phyloP scores from a whole-genome alignment of 495 filamentous ascomycete genomes.

The Platismatia glauca region DNA sequence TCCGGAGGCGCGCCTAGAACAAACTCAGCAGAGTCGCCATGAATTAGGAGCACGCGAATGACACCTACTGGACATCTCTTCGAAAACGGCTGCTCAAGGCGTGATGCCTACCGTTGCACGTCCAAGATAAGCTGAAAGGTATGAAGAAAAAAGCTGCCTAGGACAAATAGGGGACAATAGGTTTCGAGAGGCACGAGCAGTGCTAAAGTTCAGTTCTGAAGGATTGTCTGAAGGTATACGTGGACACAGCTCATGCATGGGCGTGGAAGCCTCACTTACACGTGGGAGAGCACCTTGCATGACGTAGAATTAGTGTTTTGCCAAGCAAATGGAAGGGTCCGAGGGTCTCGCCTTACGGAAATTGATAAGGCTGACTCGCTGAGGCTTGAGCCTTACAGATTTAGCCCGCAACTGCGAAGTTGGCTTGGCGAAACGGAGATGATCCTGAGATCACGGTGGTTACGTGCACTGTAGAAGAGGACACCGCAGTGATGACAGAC shows the following conservation, averaged over 20 bases:
- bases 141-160: not conserved
- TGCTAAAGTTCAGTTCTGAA: not conserved
- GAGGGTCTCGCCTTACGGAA: not conserved
- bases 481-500: too few species aligned
- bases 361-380: too few species aligned
- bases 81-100: not conserved
- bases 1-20: slow-evolving; percentile 29
- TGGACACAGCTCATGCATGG: not conserved
- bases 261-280: not conserved
- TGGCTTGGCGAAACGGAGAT: too few species aligned
- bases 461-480: too few species aligned
- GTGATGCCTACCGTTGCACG: not conserved
- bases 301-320: not conserved
- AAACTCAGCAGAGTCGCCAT: not conserved
- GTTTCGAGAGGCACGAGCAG: not conserved
- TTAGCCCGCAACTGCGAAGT: too few species aligned
- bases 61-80: not conserved
- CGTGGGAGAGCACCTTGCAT: not conserved
- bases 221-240: not conserved
- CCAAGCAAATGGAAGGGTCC: not conserved
- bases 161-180: not conserved
- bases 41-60: not conserved
- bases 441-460: too few species aligned
- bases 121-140: not conserved
- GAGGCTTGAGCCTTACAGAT: too few species aligned